Conservation (phyloP, 768 basidiomycete genomes). For the Panellus pusillus region DNA sequence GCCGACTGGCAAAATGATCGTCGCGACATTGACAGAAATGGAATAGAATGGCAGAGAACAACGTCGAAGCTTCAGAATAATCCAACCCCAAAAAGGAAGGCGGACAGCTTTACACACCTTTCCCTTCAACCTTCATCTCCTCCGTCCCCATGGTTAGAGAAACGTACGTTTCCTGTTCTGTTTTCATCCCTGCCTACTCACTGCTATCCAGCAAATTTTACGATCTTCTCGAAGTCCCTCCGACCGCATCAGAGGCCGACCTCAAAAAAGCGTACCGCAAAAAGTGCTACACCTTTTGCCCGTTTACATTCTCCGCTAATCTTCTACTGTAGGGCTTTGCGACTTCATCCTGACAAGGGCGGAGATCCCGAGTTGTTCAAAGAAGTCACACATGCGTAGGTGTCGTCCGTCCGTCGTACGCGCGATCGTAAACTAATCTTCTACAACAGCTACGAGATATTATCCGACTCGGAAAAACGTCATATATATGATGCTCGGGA, state of each 20-base stretch:
- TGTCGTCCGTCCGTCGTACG: constrained; percentile 21
- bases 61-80: constrained; percentile 2
- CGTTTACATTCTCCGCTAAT: constrained; percentile 7
- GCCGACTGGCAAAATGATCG: too few relatives aligned
- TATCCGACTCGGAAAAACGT: constrained; percentile 85
- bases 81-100: too few relatives aligned
- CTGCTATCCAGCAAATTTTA: constrained; percentile 71
- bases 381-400: constrained; percentile 93
- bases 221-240: constrained; percentile 85
- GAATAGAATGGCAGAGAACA: constrained; percentile 2
- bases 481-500: constrained; percentile 86
- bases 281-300: constrained; percentile 51
- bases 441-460: constrained; percentile 76
- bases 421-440: constrained; percentile 1
- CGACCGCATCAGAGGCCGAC: constrained; percentile 77
- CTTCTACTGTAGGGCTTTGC: constrained; percentile 59
- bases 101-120: constrained; percentile 3
- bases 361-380: constrained; percentile 98
- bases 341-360: constrained; percentile 90
- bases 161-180: constrained; percentile 44
- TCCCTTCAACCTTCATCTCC: constrained; percentile 19
- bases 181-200: constrained; percentile 6
- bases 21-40: neutral
- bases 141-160: constrained; percentile 60
- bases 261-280: constrained; percentile 96